phyloP scores from a whole-genome alignment of 2,329 filamentous ascomycete genomes.

The Ascochyta rabiei region DNA sequence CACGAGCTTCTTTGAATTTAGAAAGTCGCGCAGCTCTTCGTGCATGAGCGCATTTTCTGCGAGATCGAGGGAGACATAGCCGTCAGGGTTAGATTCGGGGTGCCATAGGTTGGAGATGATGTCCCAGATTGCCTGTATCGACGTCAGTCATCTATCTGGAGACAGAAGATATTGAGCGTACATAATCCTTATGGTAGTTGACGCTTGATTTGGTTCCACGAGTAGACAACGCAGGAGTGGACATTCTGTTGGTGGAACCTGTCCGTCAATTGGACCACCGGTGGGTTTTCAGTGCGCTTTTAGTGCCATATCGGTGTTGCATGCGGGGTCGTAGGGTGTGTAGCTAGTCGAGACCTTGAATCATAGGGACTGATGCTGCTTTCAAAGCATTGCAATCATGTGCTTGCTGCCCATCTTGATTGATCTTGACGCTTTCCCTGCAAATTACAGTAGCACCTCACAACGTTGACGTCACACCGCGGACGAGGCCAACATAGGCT shows the following conservation, averaged over 20 bases:
- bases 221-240: slow-evolving; percentile 2
- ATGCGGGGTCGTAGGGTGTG: slow-evolving; percentile 1
- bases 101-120: slow-evolving; percentile 56
- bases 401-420: no score
- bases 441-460: no score
- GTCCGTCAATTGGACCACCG: not conserved
- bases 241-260: not conserved
- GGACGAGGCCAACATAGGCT: no score
- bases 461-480: no score
- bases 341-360: not conserved
- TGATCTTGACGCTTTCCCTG: no score
- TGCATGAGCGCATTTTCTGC: slow-evolving; percentile 63
- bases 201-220: slow-evolving; percentile 4
- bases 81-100: slow-evolving; percentile 49
- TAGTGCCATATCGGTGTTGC: not conserved
- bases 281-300: not conserved
- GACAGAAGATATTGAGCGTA: not conserved
- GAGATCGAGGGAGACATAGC: slow-evolving; percentile 58
- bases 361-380: not conserved
- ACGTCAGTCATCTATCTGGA: not conserved
- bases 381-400: not conserved
- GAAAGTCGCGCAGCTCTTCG: slow-evolving; percentile 50
- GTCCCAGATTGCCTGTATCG: slow-evolving; percentile 26
- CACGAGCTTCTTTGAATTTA: slow-evolving; percentile 48
- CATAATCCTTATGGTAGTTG: slow-evolving; percentile 7